Evolutionary conservation across 2,329 filamentous ascomycete species (phyloP), one percentile per base, ranked within the genome.

Genomic region (Aciculosporium take): DNA sequence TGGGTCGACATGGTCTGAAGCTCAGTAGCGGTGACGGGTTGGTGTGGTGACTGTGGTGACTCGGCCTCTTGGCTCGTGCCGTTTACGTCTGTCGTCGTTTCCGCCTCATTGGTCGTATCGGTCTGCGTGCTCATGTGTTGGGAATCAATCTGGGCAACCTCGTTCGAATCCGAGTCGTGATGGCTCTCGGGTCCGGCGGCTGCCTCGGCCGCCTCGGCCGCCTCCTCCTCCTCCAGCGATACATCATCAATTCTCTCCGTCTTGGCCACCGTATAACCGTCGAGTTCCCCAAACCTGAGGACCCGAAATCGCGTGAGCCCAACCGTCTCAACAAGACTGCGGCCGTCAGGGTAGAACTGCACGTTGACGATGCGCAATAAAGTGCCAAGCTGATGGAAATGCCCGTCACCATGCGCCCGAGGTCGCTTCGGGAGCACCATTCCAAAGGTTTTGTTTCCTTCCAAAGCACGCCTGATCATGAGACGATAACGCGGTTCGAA

Each of bases 401-500:
- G 50, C 1, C 52, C 46, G 25, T 60, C 60, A 2, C 48, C 51
- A 1, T 51, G 35, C 2, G 48, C 41, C 63, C 65, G 43, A 48
- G 57, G 37, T 63, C 74, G 65, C 49, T 80, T 83, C 47, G 79
- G 78, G 53, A 84, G 71, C 15, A 94, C 72, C 83, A 94, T 94
- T 20, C 88, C 88, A 53, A 95, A 94, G 20, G 76, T 83, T 12
- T 75, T 68, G 45, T 81, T 75, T 0, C 78, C 76, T 47, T 87
- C 81, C 40, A 93, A 65, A 0, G 77, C 81, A 28, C 86, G 75
- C 36, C 81, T 73, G 29, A 94, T 81, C 85, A 94, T 91, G n/a
- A 91, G 68, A 7, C 85, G 76, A 56, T 94, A 94, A 6, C 84
- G 74, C n/a, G 84, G 84, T 57, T 94, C 88, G 54, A 94, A 94